Evolutionary conservation across 2,329 filamentous ascomycete species (phyloP), one percentile per base, ranked within the genome.

Genomic region (Aspergillus nomiae): DNA sequence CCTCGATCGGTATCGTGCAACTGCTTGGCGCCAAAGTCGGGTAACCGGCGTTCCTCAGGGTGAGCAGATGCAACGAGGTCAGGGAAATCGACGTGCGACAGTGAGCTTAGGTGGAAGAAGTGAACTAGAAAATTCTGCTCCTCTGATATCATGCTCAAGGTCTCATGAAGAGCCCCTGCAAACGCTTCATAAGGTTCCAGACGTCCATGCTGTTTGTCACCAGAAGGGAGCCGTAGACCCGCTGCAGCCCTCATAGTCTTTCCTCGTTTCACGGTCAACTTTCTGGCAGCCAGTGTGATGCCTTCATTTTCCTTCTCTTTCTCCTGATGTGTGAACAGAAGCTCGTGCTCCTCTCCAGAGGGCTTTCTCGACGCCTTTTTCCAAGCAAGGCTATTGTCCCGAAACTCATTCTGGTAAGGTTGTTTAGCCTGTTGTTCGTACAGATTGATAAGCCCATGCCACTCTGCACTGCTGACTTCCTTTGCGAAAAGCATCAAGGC

Each of bases 71-170:
- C 83, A 21, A 97, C 90, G 3, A 90, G 86, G 67, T 98, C 95
- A 1, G 90, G 85, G 73, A 97, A 98, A 73, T 97, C 94, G 19
- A 86, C 80, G 41, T 88, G 89, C 71, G 93, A 90, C 32, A 94
- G 83, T 2, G 92, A 96, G n/a, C 90, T 92, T 30, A 95, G 88
- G 71, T 98, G 94, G 85, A 98, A 98, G 77, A 97, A 95, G 70
- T 96, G 92, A n/a, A 97, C 89, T 56, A 97, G 84, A 74, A 98
- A 99, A 74, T 97, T 98, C 76, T 99, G 94, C 78, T 99, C 95
- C 76, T 94, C 94, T 69, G 92, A 89, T 63, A 97, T 89, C 61
- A 96, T 84, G 7, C 90, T 92, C 51, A 94, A 81, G 67, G 95
- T 87, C 71, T 97, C 92, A 62, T 95, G 90, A 65, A 97, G 80